Evolutionary conservation across 2,329 filamentous ascomycete genomes (phyloP), one percentile per base, ranked within the genome.

Genomic region (Ascochyta clinopodiicola): DNA sequence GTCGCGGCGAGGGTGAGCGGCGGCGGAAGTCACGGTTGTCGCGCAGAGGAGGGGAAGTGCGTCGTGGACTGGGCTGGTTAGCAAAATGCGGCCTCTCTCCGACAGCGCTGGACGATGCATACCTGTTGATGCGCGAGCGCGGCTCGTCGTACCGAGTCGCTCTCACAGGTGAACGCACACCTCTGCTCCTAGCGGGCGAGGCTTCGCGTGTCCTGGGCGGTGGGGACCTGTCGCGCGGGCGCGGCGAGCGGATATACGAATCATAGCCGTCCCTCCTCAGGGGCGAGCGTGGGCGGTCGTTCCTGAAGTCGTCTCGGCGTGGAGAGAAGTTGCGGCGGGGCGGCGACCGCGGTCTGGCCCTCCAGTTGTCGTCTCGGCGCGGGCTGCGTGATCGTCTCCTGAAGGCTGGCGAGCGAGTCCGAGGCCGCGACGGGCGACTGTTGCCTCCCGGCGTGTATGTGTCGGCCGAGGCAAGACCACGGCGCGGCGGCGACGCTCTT

Each of bases 1-100:
- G 79, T 64, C 82, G 77, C 40, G 81, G 80, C 37, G 79, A 77
- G 46, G 83, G 83, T 52, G 82, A 86, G 57, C 81, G 80, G 35
- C 84, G 82, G 42, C 82, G 80, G 39, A 76, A 77, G 44, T 80
- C 79, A 66, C 79, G 81, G 38, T 66, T 72, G 40, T 80, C 77
- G 42, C 78, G 68, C 39, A 71, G 51, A 61, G 75, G 79, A 34
- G 79, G 81, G 55, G 76, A 80, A 19, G 77, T 75, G 39, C 79
- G 73, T 40, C 63, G 67, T 32, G 68, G 57, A 67, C 75, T 69
- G 60, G 40, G 44, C 42, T 29, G n/a, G 51, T 59, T 57, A 64
- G 56, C 39, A 31, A 9, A 17, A 27, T 22, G 27, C 27, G 3
- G 10, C 7, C 22, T 13, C 3, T 12, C 8, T 43, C 12, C 31